Conservation (phyloP, 495 filamentous ascomycete species). For the Elasticomyces elasticus region DNA sequence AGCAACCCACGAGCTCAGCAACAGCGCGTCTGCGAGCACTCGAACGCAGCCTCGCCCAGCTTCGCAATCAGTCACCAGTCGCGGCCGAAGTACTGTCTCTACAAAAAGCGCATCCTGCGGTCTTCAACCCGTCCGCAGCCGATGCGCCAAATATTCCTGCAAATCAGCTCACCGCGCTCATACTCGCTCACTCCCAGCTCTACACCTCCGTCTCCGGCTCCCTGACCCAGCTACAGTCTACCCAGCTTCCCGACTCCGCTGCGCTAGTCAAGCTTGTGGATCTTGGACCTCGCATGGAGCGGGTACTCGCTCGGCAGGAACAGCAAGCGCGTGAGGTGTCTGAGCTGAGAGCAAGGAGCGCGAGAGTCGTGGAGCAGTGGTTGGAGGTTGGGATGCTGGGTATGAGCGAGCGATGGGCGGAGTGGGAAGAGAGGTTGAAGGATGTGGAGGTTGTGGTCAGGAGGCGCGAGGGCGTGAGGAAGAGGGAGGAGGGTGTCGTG, state of each 20-base stretch:
- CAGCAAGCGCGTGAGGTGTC: slow-evolving; percentile 63
- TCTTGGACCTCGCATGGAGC: slow-evolving; percentile 60
- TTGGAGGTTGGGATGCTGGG: slow-evolving; percentile 64
- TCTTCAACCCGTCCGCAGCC: slow-evolving; percentile 37
- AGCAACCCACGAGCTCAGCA: slow-evolving; percentile 8
- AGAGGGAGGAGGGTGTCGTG: slow-evolving; percentile 24
- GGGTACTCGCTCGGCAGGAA: slow-evolving; percentile 53
- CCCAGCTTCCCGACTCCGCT: slow-evolving; percentile 10
- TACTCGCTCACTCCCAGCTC: slow-evolving; percentile 62
- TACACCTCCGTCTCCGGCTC: slow-evolving; percentile 73
- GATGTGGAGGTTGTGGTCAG: slow-evolving; percentile 56
- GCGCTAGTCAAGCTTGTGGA: slow-evolving; percentile 56
- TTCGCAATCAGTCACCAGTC: slow-evolving; percentile 15
- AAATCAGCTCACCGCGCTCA: slow-evolving; percentile 49
- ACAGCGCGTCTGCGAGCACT: slow-evolving; percentile 48
- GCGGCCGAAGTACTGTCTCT: slow-evolving; percentile 17
- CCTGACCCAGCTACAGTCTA: slow-evolving; percentile 70
- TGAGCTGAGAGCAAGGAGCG: slow-evolving; percentile 62
- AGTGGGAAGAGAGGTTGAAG: slow-evolving; percentile 60
- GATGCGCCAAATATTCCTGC: slow-evolving; percentile 13
- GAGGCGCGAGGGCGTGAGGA: slow-evolving; percentile 42
- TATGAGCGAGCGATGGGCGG: slow-evolving; percentile 60
- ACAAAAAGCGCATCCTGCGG: slow-evolving; percentile 50
- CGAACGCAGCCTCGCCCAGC: slow-evolving; percentile 40
- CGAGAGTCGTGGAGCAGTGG: slow-evolving; percentile 64